phyloP scores from a whole-genome alignment of 805 yeast species.

The Candida hungchunana region DNA sequence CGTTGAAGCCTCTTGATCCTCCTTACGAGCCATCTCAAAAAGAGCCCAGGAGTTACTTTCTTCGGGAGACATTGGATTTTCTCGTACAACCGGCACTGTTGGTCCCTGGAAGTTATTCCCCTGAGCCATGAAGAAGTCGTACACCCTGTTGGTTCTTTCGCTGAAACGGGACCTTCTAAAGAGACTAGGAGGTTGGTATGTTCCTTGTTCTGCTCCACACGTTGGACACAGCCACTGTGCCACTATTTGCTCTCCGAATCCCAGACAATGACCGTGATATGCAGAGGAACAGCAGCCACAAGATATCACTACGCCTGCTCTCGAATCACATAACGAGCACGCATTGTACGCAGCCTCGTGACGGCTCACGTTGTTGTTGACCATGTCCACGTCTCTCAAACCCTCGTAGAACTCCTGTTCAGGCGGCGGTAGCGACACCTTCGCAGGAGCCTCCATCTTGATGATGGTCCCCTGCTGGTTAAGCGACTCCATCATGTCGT shows the following conservation, averaged over 20 bases:
- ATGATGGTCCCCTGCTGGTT: conserved; percentile 19
- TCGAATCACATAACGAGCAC: conserved; percentile 24
- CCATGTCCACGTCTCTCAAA: conserved; percentile 6
- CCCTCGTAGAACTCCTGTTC: conserved; percentile 19
- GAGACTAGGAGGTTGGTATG: conserved; percentile 16
- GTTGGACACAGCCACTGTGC: conserved; percentile 47
- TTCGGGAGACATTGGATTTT: conserved; percentile 15
- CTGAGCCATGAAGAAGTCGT: conserved; percentile 15
- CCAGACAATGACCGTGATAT: conserved; percentile 40
- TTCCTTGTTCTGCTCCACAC: conserved; percentile 40
- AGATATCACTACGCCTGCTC: conserved; percentile 16
- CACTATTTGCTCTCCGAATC: conserved; percentile 20
- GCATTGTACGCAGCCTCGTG: conserved; percentile 21
- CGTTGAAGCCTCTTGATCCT: no score
- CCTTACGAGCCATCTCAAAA: conserved; percentile 22
- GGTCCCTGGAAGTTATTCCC: conserved; percentile 1
- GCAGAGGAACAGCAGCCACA: conserved; percentile 34
- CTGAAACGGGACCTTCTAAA: conserved; percentile 26
- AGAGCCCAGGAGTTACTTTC: conserved; percentile 24
- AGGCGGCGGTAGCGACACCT: conserved; percentile 9
- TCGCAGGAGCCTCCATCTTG: conserved; percentile 10
- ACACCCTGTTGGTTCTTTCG: conserved; percentile 26
- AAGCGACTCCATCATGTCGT: conserved; percentile 34
- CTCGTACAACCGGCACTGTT: conserved; percentile 12
- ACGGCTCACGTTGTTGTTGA: conserved; percentile 19